Base-by-base conservation (phyloP, 306 rosid species). In the Amphicarpaea edgeworthii region DNA sequence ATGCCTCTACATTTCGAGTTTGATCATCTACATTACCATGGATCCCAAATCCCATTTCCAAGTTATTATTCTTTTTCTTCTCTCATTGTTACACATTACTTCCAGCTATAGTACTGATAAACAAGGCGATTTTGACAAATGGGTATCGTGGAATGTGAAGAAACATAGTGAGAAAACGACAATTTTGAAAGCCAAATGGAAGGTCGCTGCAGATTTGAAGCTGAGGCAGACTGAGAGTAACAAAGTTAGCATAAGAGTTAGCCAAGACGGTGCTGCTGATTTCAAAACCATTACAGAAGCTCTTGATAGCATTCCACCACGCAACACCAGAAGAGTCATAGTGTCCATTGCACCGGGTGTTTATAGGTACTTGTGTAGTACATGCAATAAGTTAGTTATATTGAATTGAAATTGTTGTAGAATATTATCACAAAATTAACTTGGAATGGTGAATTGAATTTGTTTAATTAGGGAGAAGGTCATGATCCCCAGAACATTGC, bases 401-500 rank as follows among this genome's bases (percentile, higher is more conserved):
- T 51, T 45, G 60, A 30, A 12, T 72, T 80, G 70, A 26, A 59
- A 19, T 41, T 78, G 45, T 15, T 2, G 6, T 24, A 34, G 5
- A 32, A 40, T 61, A 57, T 51, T 30, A 60, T 28, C n/a, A 42
- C 3, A 42, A 24, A 50, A 51, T n/a, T n/a, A n/a, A n/a, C 24
- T 32, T 62, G 46, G 50, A 12, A n/a, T 67, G 49, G 66, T 60
- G 40, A 40, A 64, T 59, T 60, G 40, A 40, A 64, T 50, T 64
- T 14, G 4, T 76, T 5, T 8, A n/a, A n/a, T n/a, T n/a, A 91
- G 95, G 88, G 95, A 91, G 80, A 91, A 89, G 73, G 67, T 89
- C 4, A 47, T 24, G 68, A 82, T 91, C 34, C 91, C 90, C 0
- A 78, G 78, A 77, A 78, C 75, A 40, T 23, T 69, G 73, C 79